phyloP scores from a whole-genome alignment of 345 rosid genomes.

The Bruguiera sexangula region DNA sequence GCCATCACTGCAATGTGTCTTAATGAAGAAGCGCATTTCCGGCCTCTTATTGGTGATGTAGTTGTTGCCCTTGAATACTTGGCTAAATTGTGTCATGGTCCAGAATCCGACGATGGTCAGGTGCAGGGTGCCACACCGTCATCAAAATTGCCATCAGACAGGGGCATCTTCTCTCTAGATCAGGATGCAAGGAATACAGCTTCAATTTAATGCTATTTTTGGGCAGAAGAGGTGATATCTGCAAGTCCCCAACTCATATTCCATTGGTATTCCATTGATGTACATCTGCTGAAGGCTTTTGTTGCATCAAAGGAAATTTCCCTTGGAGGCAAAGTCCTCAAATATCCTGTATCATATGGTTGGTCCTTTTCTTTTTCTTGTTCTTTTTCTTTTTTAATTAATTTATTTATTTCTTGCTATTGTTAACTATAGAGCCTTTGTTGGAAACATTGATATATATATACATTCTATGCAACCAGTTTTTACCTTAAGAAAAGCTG shows the following conservation, averaged over 20 bases:
- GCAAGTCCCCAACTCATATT: slow-evolving; percentile 5
- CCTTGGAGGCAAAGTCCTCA: too few relatives aligned
- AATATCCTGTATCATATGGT: too few relatives aligned
- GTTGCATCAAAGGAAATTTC: background rate
- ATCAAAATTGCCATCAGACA: background rate
- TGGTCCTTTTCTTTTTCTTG: too few relatives aligned
- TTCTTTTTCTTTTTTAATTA: too few relatives aligned
- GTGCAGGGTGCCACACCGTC: background rate
- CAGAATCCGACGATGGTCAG: background rate
- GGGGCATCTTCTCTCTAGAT: background rate
- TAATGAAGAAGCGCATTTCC: slow-evolving; percentile 81
- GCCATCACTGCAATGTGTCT: slow-evolving; percentile 93
- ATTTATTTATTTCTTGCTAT: too few relatives aligned
- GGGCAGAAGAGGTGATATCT: slow-evolving; percentile 9
- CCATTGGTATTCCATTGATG: background rate
- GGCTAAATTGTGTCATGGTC: slow-evolving; percentile 7
- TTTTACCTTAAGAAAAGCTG: too few relatives aligned
- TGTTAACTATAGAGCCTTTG: too few relatives aligned
- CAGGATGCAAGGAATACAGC: background rate
- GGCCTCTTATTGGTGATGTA: slow-evolving; percentile 78
- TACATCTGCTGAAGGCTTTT: background rate
- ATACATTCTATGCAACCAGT: too few relatives aligned
- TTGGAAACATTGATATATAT: too few relatives aligned
- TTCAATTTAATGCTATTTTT: slow-evolving; percentile 1
- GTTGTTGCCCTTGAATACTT: slow-evolving; percentile 66